Conservation (phyloP, 768 basidiomycete species). For the Kwoniella europaea region DNA sequence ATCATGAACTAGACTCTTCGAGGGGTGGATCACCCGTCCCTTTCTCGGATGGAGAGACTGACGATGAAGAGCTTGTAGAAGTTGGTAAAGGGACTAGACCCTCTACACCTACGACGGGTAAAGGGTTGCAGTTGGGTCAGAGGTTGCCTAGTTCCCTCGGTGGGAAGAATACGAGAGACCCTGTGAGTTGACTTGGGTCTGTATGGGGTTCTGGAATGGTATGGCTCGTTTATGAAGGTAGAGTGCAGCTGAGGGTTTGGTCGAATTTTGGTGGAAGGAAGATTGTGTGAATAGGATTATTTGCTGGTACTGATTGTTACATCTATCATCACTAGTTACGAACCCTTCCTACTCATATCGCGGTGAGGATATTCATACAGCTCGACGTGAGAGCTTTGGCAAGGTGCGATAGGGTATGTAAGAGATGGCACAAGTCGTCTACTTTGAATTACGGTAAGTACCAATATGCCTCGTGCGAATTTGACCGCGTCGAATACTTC, state of each 20-base stretch:
- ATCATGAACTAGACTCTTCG: conserved; percentile 22
- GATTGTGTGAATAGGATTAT: too few species aligned
- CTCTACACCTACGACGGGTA: conserved; percentile 39
- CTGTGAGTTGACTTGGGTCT: conserved; percentile 38
- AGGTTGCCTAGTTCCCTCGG: conserved; percentile 26
- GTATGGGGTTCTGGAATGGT: not conserved
- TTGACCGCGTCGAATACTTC: not conserved
- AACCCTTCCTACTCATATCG: conserved; percentile 75
- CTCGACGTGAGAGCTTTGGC: conserved; percentile 72
- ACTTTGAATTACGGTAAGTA: conserved; percentile 82
- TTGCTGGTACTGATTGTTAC: too few species aligned
- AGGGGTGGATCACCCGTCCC: conserved; percentile 22
- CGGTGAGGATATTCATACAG: conserved; percentile 73
- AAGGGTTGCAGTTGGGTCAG: conserved; percentile 30
- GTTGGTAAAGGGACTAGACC: conserved; percentile 54
- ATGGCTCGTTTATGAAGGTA: not conserved
- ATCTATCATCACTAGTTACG: conserved; percentile 46
- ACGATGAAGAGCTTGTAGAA: conserved; percentile 47
- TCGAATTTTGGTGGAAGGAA: too few species aligned
- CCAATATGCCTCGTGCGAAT: too few species aligned
- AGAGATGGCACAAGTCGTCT: conserved; percentile 86
- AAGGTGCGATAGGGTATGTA: conserved; percentile 76
- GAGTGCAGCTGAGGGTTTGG: not conserved
- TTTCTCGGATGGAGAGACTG: conserved; percentile 33
- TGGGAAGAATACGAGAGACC: conserved; percentile 46